Evolutionary conservation across 1,139 yeast genomes (phyloP).

Genomic region (Nakaseomyces kungkrabaensis): DNA sequence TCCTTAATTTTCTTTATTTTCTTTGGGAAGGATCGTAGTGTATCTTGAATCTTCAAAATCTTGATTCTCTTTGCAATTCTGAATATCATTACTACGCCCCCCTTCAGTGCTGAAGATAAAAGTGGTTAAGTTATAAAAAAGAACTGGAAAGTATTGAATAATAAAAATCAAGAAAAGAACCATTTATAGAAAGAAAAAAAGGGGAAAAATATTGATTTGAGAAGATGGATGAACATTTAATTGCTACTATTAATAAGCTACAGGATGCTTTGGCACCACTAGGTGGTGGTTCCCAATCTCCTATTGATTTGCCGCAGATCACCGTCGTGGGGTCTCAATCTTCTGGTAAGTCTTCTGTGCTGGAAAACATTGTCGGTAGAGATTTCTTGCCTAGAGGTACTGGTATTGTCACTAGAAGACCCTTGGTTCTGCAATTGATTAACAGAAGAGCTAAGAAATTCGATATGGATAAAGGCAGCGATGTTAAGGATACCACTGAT

Average conservation of each 20-base stretch:
- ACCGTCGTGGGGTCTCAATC: conserved; percentile 96
- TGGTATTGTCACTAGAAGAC: conserved; percentile 92
- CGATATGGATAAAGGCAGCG: conserved; percentile 10
- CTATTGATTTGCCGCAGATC: conserved; percentile 89
- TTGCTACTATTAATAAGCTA: conserved; percentile 82
- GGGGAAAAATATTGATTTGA: background rate
- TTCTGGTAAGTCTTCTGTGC: conserved; percentile 85
- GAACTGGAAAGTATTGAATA: background rate
- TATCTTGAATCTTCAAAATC: too few relatives aligned
- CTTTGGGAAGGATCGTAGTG: too few relatives aligned
- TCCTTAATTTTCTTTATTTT: too few relatives aligned
- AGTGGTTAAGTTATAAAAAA: too few relatives aligned
- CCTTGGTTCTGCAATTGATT: conserved; percentile 71
- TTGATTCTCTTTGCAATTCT: too few relatives aligned
- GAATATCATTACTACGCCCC: too few relatives aligned
- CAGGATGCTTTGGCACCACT: conserved; percentile 92
- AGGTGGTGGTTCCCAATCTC: conserved; percentile 77
- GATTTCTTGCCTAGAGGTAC: conserved; percentile 94
- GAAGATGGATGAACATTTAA: conserved; percentile 79
- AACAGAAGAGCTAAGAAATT: conserved; percentile 45
- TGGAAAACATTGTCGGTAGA: conserved; percentile 90
- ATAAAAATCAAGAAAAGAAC: background rate
- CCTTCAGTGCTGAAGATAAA: too few relatives aligned
- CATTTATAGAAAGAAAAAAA: background rate
- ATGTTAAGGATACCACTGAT: conserved; percentile 20